Percentiles rank a stretch among this genome's conserved stretches.
phyloP scores from a whole-genome alignment of 1,284 basidiomycete genomes.

The Microbotryum intermedium region DNA sequence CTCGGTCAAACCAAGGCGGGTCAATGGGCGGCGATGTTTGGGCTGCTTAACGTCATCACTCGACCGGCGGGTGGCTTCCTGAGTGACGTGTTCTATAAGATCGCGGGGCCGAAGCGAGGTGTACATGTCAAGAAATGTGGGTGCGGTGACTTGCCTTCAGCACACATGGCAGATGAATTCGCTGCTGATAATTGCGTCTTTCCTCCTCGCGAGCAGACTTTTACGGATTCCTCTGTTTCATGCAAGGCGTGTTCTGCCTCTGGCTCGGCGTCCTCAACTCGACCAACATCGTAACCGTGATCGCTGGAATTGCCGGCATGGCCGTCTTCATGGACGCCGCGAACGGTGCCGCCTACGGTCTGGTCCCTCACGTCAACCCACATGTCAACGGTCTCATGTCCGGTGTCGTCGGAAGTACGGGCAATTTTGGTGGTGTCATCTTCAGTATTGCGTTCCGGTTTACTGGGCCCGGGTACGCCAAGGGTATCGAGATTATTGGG shows the following conservation, averaged over 20 bases:
- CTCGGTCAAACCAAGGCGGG: constrained; percentile 6
- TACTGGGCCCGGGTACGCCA: not conserved
- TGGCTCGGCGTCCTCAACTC: not conserved
- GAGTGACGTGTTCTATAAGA: not conserved
- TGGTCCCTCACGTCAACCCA: not conserved
- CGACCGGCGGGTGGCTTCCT: not conserved
- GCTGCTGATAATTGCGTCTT: not conserved
- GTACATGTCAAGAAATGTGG: constrained; percentile 3
- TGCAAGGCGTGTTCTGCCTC: constrained; percentile 1
- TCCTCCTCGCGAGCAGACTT: not conserved
- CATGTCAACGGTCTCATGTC: not conserved
- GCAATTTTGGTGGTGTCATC: constrained; percentile 4
- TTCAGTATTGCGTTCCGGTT: not conserved
- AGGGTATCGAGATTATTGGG: not conserved
- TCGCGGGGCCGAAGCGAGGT: not conserved
- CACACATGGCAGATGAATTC: not conserved
- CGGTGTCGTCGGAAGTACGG: not conserved
- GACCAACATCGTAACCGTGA: not conserved
- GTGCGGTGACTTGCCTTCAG: not conserved
- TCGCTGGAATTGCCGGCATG: not conserved
- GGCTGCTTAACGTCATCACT: not conserved
- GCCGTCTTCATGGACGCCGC: constrained; percentile 1
- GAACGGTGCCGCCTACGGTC: not conserved
- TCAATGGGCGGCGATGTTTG: constrained; percentile 14
- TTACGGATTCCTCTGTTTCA: not conserved